Evolutionary conservation across 2,329 filamentous ascomycete species (phyloP).

Genomic region (Madurella fahalii): DNA sequence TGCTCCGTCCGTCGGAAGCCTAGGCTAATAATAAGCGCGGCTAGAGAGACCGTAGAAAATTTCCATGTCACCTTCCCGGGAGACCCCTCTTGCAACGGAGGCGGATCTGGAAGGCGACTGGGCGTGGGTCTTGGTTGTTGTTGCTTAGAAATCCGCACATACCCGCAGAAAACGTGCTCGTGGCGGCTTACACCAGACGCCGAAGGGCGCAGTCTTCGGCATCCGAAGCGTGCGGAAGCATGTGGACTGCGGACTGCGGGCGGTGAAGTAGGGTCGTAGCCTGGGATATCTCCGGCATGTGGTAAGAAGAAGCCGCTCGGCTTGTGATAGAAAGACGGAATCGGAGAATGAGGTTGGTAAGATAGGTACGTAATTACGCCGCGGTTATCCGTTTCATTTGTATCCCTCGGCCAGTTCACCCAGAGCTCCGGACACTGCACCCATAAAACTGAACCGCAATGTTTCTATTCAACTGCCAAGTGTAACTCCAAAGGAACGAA

Average conservation of each 20-base stretch:
- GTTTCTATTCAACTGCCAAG: too few species aligned
- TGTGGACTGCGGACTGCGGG: background rate
- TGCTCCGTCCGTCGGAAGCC: background rate
- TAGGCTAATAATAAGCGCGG: background rate
- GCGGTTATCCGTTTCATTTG: too few species aligned
- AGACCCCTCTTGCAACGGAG: background rate
- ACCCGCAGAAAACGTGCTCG: conserved; percentile 17
- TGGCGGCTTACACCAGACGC: background rate
- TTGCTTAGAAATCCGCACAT: conserved; percentile 15
- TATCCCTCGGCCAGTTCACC: too few species aligned
- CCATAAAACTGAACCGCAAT: too few species aligned
- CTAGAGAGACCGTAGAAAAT: background rate
- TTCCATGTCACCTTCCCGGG: conserved; percentile 7
- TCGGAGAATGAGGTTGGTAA: too few species aligned
- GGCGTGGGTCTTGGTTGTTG: background rate
- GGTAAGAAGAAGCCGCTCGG: too few species aligned
- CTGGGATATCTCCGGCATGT: too few species aligned
- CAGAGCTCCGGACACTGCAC: too few species aligned
- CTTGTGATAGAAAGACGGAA: too few species aligned
- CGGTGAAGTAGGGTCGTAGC: background rate
- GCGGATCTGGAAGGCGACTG: background rate
- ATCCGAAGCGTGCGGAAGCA: too few species aligned
- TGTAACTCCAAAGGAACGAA: too few species aligned
- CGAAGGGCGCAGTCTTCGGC: background rate
- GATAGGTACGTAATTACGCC: too few species aligned